Conservation (phyloP, 345 rosid species). For the Salix purpurea region DNA sequence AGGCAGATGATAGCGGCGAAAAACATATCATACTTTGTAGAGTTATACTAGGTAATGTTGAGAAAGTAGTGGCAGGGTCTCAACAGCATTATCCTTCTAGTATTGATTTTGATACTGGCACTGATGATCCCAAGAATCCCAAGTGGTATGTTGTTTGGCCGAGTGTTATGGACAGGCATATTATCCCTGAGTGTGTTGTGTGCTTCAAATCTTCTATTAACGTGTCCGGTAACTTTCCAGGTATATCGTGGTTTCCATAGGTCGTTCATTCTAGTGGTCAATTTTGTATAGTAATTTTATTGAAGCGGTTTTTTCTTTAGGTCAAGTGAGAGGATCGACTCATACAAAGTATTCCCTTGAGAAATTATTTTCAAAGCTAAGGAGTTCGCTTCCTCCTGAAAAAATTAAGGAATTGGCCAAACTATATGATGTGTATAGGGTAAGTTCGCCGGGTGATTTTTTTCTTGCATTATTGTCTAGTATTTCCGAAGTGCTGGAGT, state of each 20-base stretch:
- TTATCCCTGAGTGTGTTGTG: constrained; percentile 47
- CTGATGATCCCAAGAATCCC: constrained; percentile 38
- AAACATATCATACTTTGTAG: constrained; percentile 46
- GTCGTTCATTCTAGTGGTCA: not conserved
- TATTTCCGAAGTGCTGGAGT: not conserved
- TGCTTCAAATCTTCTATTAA: constrained; percentile 36
- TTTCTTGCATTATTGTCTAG: not conserved
- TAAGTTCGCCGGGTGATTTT: not conserved
- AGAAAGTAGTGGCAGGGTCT: constrained; percentile 39
- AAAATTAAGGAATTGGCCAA: constrained; percentile 30
- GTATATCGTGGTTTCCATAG: constrained; percentile 10
- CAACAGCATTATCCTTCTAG: constrained; percentile 35
- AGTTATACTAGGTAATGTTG: constrained; percentile 43
- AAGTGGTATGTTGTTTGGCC: constrained; percentile 45
- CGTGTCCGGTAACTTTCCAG: constrained; percentile 2
- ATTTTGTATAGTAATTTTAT: constrained; percentile 1
- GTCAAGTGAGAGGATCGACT: constrained; percentile 12
- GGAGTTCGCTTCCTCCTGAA: constrained; percentile 32
- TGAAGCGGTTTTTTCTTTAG: constrained; percentile 8
- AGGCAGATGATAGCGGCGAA: constrained; percentile 40
- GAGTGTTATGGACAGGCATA: constrained; percentile 32
- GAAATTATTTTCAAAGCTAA: constrained; percentile 32
- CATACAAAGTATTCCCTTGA: constrained; percentile 21
- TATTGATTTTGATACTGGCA: constrained; percentile 36
- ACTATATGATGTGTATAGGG: constrained; percentile 29